Evolutionary conservation across 1,284 basidiomycete species (phyloP).

Genomic region (Leccinum subrobustum): DNA sequence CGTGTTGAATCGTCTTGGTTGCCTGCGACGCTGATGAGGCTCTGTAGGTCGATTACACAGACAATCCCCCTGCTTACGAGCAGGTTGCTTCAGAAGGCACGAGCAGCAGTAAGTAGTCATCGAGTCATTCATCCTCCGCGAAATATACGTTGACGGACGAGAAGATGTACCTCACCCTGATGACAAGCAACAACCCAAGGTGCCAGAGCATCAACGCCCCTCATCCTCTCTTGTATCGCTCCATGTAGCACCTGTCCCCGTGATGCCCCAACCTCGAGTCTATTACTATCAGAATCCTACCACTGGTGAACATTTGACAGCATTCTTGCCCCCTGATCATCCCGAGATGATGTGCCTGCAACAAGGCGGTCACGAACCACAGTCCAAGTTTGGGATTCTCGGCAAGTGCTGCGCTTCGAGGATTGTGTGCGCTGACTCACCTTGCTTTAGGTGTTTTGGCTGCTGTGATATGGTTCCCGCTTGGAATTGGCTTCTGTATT

Average conservation of each 20-base stretch:
- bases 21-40: background rate
- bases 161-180: slow-evolving; percentile 10
- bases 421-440: slow-evolving; percentile 1
- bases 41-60: slow-evolving; percentile 22
- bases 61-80: slow-evolving; percentile 32
- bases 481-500: slow-evolving; percentile 72
- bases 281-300: slow-evolving; percentile 45
- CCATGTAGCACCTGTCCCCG: slow-evolving; percentile 25
- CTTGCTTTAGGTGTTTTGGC: slow-evolving; percentile 59
- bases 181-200: slow-evolving; percentile 17
- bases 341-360: slow-evolving; percentile 81
- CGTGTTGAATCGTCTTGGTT: background rate
- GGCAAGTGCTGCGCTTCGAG: slow-evolving; percentile 44
- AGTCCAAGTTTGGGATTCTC: slow-evolving; percentile 63
- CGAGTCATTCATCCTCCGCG: background rate
- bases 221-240: slow-evolving; percentile 19
- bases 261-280: slow-evolving; percentile 32
- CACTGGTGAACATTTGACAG: slow-evolving; percentile 47
- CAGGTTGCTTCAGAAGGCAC: slow-evolving; percentile 13
- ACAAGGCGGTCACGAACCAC: slow-evolving; percentile 59
- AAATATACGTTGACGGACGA: slow-evolving; percentile 1
- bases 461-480: slow-evolving; percentile 79
- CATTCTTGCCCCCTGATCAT: slow-evolving; percentile 66
- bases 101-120: slow-evolving; percentile 17
- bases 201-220: slow-evolving; percentile 3